Evolutionary conservation across 139 green algal species (phyloP).

Genomic region (Choricystis sp.): DNA sequence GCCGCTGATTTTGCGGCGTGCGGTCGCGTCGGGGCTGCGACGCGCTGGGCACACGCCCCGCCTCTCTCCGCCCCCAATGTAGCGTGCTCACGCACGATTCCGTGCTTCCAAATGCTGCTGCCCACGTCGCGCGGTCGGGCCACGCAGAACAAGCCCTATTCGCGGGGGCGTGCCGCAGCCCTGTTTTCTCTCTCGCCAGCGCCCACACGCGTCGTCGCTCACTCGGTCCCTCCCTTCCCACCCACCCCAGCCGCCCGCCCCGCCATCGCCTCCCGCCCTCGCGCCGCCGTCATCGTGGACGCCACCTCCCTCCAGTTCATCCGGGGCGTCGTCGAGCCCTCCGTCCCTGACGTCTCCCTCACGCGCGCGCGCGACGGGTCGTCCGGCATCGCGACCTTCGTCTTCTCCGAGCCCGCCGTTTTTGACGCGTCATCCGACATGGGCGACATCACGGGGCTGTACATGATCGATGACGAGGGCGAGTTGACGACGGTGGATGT

Average conservation of each 20-base stretch:
- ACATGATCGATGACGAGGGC: conserved; percentile 91
- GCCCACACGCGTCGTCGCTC: too few relatives aligned
- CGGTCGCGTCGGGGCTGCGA: too few relatives aligned
- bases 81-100: too few relatives aligned
- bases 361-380: conserved; percentile 64
- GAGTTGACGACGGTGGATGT: conserved; percentile 80
- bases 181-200: too few relatives aligned
- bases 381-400: conserved; percentile 72
- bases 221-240: too few relatives aligned
- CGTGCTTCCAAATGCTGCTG: too few relatives aligned
- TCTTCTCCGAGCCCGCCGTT: conserved; percentile 77
- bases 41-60: too few relatives aligned
- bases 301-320: conserved; percentile 76
- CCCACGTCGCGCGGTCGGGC: too few relatives aligned
- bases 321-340: conserved; percentile 67
- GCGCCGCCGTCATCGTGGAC: conserved; percentile 2
- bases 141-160: too few relatives aligned
- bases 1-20: too few relatives aligned
- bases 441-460: conserved; percentile 91
- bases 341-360: conserved; percentile 82
- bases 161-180: too few relatives aligned
- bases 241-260: background rate
- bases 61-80: too few relatives aligned
- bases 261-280: background rate
- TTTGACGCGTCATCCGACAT: conserved; percentile 70